phyloP scores from a whole-genome alignment of 2,329 filamentous ascomycete genomes.

The Aureobasidium sp. region DNA sequence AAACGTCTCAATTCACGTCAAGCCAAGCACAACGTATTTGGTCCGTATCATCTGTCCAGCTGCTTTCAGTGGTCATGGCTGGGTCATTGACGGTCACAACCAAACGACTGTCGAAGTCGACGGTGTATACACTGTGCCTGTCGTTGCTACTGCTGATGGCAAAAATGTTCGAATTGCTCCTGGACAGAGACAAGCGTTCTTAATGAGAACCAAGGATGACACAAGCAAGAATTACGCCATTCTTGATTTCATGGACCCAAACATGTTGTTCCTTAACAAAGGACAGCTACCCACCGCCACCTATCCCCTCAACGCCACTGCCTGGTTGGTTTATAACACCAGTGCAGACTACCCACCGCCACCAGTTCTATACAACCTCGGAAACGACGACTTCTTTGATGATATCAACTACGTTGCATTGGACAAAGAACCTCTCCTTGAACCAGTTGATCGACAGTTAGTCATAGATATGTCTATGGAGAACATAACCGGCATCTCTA shows the following conservation, averaged over 20 bases:
- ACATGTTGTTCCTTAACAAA: conserved; percentile 41
- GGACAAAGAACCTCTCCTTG: conserved; percentile 54
- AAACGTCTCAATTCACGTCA: conserved; percentile 34
- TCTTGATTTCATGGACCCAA: conserved; percentile 55
- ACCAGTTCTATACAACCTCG: conserved; percentile 45
- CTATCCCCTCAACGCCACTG: conserved; percentile 54
- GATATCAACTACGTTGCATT: conserved; percentile 63
- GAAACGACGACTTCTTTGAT: conserved; percentile 60
- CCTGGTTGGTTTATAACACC: conserved; percentile 48
- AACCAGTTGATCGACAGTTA: conserved; percentile 51
- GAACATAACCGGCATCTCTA: conserved; percentile 54
- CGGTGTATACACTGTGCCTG: conserved; percentile 56
- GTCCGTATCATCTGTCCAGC: conserved; percentile 62
- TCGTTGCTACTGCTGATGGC: conserved; percentile 45
- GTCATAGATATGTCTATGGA: conserved; percentile 44
- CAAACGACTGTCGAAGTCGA: conserved; percentile 62
- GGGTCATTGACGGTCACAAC: conserved; percentile 59
- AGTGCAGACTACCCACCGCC: conserved; percentile 26
- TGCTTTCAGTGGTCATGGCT: conserved; percentile 58
- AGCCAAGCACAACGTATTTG: conserved; percentile 50
- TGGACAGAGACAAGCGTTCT: conserved; percentile 63
- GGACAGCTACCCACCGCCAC: conserved; percentile 36
- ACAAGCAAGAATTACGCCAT: conserved; percentile 52
- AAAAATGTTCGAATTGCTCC: conserved; percentile 48
- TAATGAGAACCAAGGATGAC: conserved; percentile 53